Evolutionary conservation across 1,284 basidiomycete genomes (phyloP), one percentile per base, ranked within the genome.

Genomic region (Tilletiopsis washingtonensis): DNA sequence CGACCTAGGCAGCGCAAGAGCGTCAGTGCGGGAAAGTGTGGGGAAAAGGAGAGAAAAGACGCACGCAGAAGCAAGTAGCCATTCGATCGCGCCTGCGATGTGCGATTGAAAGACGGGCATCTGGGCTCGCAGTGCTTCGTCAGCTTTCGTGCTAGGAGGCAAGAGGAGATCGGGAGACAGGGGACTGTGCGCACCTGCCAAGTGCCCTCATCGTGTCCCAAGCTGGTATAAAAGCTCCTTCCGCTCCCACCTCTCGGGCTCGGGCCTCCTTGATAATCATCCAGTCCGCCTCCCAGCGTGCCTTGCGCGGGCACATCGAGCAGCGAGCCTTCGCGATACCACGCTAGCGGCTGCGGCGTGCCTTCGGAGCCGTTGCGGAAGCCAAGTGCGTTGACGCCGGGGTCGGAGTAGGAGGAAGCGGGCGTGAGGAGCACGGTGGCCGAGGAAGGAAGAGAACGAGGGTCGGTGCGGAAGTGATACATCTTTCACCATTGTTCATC

Each of bases 381-480:
- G 23, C 76, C 77, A 29, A 78, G 77, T 4, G 74, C 71, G 12
- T 58, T 58, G 11, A 59, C 47, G 9, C 57, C 57, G 3, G 58
- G 52, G 27, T 67, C 62, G 21, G 45, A 26, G 45, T 58, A 62
- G 20, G 34, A 20, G 0, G 56, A 51, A 3, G 57, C 53, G 40
- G 65, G 65, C 37, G 57, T 65, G 15, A 65, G 27, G n/a, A 67
- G 54, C 26, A 65, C 36, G n/a, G 55, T 38, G 3, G 62, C 60
- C 2, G 54, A 54, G 19, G 55, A 56, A 1, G 57, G 54, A 1
- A 84, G 63, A 4, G 71, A 67, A 45, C 86, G 78, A 11, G 86
- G 86, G 69, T 89, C 83, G 1, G 81, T 83, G 59, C 82, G 81
- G 75, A 86, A 88, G 71, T 85, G 83, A 74, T 88, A 88, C 80